Conservation (phyloP, 164 flowering plant genomes). For the Annona squamosa region DNA sequence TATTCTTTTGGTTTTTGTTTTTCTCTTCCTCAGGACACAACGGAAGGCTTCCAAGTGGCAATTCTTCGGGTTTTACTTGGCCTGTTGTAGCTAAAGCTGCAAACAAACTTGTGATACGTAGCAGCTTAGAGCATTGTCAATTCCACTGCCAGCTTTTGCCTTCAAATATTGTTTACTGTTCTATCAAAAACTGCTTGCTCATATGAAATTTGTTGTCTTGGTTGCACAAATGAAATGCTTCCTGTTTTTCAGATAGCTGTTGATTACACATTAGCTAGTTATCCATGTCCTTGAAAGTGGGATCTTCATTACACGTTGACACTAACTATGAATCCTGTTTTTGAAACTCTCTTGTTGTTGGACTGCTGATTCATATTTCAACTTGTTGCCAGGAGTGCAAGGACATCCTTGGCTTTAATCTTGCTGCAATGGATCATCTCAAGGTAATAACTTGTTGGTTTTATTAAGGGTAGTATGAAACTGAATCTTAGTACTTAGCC, state of each 20-base stretch:
- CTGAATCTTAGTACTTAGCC: too few relatives aligned
- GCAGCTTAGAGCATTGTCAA: too few relatives aligned
- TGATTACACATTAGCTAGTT: too few relatives aligned
- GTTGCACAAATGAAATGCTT: too few relatives aligned
- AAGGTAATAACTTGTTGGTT: conserved; percentile 37
- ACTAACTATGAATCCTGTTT: neutral
- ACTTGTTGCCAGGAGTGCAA: conserved; percentile 66
- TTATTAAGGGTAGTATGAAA: too few relatives aligned
- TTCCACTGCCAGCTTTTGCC: neutral
- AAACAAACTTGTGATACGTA: too few relatives aligned
- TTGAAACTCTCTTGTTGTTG: neutral
- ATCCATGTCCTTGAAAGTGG: too few relatives aligned
- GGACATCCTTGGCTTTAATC: conserved; percentile 84
- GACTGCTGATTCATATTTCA: conserved; percentile 2
- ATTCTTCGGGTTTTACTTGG: neutral
- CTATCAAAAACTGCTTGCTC: too few relatives aligned
- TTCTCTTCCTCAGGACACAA: neutral
- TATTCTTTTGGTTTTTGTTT: neutral
- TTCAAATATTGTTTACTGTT: neutral
- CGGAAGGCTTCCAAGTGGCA: neutral
- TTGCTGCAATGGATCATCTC: conserved; percentile 95
- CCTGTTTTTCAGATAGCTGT: too few relatives aligned
- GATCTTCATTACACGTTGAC: too few relatives aligned
- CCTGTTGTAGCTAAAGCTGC: neutral
- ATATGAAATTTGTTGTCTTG: too few relatives aligned